Base-by-base conservation (phyloP, 2,329 filamentous ascomycete genomes). In the Neonectria neomacrospora region DNA sequence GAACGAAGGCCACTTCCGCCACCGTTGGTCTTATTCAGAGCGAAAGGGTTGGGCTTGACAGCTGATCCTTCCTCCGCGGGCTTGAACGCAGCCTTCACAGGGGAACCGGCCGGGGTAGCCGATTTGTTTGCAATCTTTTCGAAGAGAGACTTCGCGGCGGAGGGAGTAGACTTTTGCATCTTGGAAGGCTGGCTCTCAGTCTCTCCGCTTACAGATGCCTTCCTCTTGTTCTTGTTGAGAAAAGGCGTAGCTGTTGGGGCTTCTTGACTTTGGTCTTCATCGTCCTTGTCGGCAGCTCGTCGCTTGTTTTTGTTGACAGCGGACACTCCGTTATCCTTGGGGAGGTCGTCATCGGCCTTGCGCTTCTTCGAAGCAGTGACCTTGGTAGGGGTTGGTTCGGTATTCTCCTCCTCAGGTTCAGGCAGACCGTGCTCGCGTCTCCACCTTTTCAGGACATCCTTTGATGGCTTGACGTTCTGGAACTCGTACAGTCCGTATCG, bases 401-500 rank as follows among this genome's bases (percentile, higher is more conserved):
- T 64, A 8, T 76, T 74, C 47, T 86, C 82, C 10, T 85, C 82
- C 55, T 83, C 81, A 0, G 80, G 78, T 28, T 84, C 81, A 10
- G 85, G 82, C 22, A 89, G 79, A 32, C 84, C 84, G 68, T 88
- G 82, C 58, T 85, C 83, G 44, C 83, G 77, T 71, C 85, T 84
- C 86, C 86, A 89, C 69, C 84, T 84, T 74, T 83, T 85, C 57
- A 88, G 79, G 9, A 87, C 80, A 41, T 87, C 84, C 64, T 83
- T 83, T 0, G 86, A 86, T 1, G 86, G 85, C 70, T 87, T 87
- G 44, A 88, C 82, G 18, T 85, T 88, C 77, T 88, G 87, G 77
- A 88, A 89, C 70, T 88, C 84, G 71, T 88, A 89, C 2, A 88
- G 81, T 2, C 86, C 86, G 65, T 89, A 89, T 51, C 86, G 85